Percentiles rank a stretch among this genome's conserved stretches.
Evolutionary conservation across 2,329 filamentous ascomycete species (phyloP).

Genomic region (Pseudocercospora fijiensis): DNA sequence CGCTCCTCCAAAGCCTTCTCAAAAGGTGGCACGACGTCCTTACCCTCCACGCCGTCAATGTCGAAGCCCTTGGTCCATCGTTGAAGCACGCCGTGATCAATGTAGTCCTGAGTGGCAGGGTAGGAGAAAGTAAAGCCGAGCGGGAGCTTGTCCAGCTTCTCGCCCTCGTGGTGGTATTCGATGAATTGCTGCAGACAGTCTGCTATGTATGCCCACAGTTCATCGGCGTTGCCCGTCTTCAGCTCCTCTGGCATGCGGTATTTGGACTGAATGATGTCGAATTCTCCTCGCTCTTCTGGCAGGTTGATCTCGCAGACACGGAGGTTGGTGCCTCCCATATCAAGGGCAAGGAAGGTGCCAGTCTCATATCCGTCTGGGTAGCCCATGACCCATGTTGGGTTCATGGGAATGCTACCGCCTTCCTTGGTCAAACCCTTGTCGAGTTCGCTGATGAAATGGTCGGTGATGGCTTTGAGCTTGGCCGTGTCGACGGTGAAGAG

Average conservation of each 20-base stretch:
- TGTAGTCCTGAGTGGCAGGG: slow-evolving; percentile 87
- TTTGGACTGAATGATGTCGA: slow-evolving; percentile 93
- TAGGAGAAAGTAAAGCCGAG: slow-evolving; percentile 97
- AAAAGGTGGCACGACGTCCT: slow-evolving; percentile 87
- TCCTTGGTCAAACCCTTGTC: slow-evolving; percentile 84
- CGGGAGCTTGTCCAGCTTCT: slow-evolving; percentile 66
- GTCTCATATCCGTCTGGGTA: slow-evolving; percentile 84
- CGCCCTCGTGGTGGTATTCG: slow-evolving; percentile 72
- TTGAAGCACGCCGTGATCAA: slow-evolving; percentile 88
- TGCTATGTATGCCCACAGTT: slow-evolving; percentile 93
- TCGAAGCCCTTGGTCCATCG: slow-evolving; percentile 98
- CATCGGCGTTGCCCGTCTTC: slow-evolving; percentile 77
- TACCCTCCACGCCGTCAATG: slow-evolving; percentile 83
- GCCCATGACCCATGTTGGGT: slow-evolving; percentile 92
- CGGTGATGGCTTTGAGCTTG: slow-evolving; percentile 85
- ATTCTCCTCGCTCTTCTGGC: slow-evolving; percentile 82
- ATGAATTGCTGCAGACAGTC: slow-evolving; percentile 90
- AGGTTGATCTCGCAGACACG: slow-evolving; percentile 91
- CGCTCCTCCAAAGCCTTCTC: slow-evolving; percentile 71
- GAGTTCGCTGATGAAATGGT: slow-evolving; percentile 86
- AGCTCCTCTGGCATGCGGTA: slow-evolving; percentile 93
- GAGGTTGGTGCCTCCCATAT: slow-evolving; percentile 95
- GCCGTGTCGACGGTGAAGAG: slow-evolving; percentile 73
- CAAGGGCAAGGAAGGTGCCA: slow-evolving; percentile 83
- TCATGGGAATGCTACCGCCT: slow-evolving; percentile 96